Conservation (phyloP, 2,329 filamentous ascomycete genomes). For the Talaromyces piceae region DNA sequence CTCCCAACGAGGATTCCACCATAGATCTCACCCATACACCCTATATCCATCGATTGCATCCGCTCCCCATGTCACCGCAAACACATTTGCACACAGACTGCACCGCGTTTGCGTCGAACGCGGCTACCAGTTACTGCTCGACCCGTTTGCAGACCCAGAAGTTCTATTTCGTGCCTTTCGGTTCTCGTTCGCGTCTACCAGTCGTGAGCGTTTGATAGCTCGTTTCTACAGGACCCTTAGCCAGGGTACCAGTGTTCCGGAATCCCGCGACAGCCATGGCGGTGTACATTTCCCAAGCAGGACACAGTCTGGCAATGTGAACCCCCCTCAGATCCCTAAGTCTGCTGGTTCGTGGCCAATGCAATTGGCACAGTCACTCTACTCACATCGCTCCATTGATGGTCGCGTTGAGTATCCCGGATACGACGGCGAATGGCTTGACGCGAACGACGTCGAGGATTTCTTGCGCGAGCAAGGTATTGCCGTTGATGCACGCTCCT, state of each 20-base stretch:
- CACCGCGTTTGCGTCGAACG: slow-evolving; percentile 59
- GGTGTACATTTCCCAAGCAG: slow-evolving; percentile 55
- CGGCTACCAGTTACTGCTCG: slow-evolving; percentile 51
- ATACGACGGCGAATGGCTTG: slow-evolving; percentile 66
- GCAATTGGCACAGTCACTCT: slow-evolving; percentile 13
- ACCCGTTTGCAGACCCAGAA: slow-evolving; percentile 39
- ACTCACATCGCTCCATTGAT: slow-evolving; percentile 16
- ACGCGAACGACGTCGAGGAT: slow-evolving; percentile 64
- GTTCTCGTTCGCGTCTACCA: slow-evolving; percentile 57
- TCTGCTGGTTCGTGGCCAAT: slow-evolving; percentile 9
- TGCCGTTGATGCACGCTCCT: slow-evolving; percentile 18
- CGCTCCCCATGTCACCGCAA: slow-evolving; percentile 57
- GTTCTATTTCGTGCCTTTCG: slow-evolving; percentile 56
- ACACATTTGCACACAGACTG: slow-evolving; percentile 62
- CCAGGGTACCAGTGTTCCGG: slow-evolving; percentile 32
- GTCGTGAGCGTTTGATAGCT: slow-evolving; percentile 30
- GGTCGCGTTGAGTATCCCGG: slow-evolving; percentile 40
- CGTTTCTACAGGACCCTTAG: slow-evolving; percentile 34
- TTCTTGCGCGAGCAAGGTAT: slow-evolving; percentile 50
- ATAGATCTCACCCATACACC: slow-evolving; percentile 11
- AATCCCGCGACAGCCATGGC: slow-evolving; percentile 47
- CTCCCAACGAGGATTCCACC: background rate
- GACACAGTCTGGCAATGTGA: slow-evolving; percentile 19
- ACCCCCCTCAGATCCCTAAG: slow-evolving; percentile 6
- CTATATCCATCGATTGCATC: slow-evolving; percentile 30